Evolutionary conservation across 768 basidiomycete genomes (phyloP), one percentile per base, ranked within the genome.

Genomic region (Ephemerocybe angulata): DNA sequence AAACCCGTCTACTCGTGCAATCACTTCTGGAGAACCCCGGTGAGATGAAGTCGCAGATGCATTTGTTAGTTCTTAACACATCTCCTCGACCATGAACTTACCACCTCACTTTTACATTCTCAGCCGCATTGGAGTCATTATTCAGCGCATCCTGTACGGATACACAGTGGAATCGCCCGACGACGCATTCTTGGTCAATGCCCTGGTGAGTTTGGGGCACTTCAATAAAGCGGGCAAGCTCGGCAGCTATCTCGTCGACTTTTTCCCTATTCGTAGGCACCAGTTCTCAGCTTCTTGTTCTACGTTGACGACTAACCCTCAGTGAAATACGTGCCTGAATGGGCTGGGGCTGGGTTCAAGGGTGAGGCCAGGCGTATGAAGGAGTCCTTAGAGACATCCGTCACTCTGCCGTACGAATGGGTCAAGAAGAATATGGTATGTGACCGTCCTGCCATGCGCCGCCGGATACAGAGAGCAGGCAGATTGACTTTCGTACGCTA

Each of bases 371-470:
- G 35, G 48, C 19, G n/a, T 21, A 50, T 50, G 48, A 50, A 50
- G 31, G 30, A 28, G 2, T 83, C 81, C 0, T 70, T 86, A 28
- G 62, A 67, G 15, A 75, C 83, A 44, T 75, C 83, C 78, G 81
- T 83, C 25, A 73, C 80, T 30, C 70, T 69, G 52, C 84, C 84
- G 10, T 72, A 79, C 62, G 72, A 75, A 40, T 82, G 78, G 53
- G 83, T 82, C 46, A 83, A 83, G 63, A 77, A 84, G 57, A 80
- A 85, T 63, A 76, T 85, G 69, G 84, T 84, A 58, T 21, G 67
- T 56, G 51, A 38, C 57, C 40, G n/a, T n/a, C n/a, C n/a, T n/a
- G n/a, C n/a, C n/a, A n/a, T n/a, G n/a, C n/a, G n/a, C n/a, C n/a
- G n/a, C n/a, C n/a, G n/a, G n/a, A n/a, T n/a, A n/a, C n/a, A n/a